Evolutionary conservation across 768 basidiomycete genomes (phyloP), one percentile per base, ranked within the genome.

Genomic region (Leccinum variicolor): DNA sequence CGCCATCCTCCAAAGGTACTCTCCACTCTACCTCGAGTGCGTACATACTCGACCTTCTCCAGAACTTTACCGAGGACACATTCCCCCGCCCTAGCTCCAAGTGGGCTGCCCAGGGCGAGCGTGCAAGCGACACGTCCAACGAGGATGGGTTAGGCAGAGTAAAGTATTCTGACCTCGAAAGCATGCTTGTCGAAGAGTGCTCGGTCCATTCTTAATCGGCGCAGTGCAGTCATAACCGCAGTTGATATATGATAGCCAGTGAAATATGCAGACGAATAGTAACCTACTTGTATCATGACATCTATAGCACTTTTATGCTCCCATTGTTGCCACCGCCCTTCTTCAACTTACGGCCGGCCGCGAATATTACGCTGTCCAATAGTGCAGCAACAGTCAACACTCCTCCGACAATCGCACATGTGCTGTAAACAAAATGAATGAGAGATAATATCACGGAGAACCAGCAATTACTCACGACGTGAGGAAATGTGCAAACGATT

Each of bases 401-500:
- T 64, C 97, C 97, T 63, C 97, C 97, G 28, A 99, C 88, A 66
- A 99, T 98, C 2, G 97, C 97, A 69, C 94, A 97, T 25, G 94
- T 95, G 61, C 94, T 97, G 66, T 34, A 36, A 31, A 57, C 23
- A 17, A 34, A 36, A 33, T 25, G 21, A 58, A 25, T 53, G 13
- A 52, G 13, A 52, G 13, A 58, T 29, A 36, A 15, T 7, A 19
- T 15, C 21, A 17, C 34, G 29, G 31, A 43, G 11, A 57, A 29
- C 33, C 6, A 50, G 9, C n/a, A 55, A 21, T 11, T 15, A 81
- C 94, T 68, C 68, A 95, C 91, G 95, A 98, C 46, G 97, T 98
- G 26, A 98, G 76, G 80, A 98, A 98, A 75, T 99, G 97, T 3
- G 97, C 96, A 72, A 98, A 96, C 1, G 92, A 92, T 73, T 98